These are phyloP conservation scores for Dillenia suffruticosa DNA, from an alignment of 164 flowering plant genomes.

Conservation along the genomic window DNA sequence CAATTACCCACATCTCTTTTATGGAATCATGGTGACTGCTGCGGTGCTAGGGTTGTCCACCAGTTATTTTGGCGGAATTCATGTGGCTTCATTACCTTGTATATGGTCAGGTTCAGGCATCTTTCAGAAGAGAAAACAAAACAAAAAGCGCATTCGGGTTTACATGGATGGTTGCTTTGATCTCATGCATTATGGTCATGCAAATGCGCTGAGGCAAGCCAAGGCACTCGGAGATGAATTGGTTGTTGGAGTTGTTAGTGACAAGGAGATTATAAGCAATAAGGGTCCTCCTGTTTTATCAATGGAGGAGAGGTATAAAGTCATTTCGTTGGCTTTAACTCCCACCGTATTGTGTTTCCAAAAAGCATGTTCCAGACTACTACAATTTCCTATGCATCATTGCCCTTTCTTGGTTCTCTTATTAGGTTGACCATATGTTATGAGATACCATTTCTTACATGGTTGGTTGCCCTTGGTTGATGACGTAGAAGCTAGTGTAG, in stretches of 20 bases:
- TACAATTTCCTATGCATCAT: too few relatives aligned
- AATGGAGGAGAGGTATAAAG: constrained; percentile 76
- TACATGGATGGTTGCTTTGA: constrained; percentile 96
- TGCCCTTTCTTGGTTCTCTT: too few relatives aligned
- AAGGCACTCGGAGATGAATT: constrained; percentile 80
- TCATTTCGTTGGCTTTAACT: too few relatives aligned
- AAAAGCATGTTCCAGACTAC: too few relatives aligned
- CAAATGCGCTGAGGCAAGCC: constrained; percentile 88
- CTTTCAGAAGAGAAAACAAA: constrained; percentile 52
- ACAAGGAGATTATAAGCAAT: constrained; percentile 75
- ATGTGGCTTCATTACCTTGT: constrained; percentile 48
- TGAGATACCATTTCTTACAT: too few relatives aligned
- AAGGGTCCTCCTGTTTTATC: constrained; percentile 88
- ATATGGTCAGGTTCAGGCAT: constrained; percentile 47
- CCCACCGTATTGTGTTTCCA: too few relatives aligned
- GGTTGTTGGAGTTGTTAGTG: constrained; percentile 88
- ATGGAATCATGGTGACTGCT: constrained; percentile 81
- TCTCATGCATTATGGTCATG: constrained; percentile 95
- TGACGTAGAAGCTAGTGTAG: too few relatives aligned
- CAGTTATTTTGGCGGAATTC: constrained; percentile 62
- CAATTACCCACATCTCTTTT: constrained; percentile 61
- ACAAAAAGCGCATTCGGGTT: constrained; percentile 64
- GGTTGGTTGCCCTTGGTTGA: too few relatives aligned
- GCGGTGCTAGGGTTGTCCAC: constrained; percentile 78
- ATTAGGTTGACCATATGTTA: too few relatives aligned